phyloP scores from a whole-genome alignment of 2,329 filamentous ascomycete genomes.

The Microsporum ferrugineum region DNA sequence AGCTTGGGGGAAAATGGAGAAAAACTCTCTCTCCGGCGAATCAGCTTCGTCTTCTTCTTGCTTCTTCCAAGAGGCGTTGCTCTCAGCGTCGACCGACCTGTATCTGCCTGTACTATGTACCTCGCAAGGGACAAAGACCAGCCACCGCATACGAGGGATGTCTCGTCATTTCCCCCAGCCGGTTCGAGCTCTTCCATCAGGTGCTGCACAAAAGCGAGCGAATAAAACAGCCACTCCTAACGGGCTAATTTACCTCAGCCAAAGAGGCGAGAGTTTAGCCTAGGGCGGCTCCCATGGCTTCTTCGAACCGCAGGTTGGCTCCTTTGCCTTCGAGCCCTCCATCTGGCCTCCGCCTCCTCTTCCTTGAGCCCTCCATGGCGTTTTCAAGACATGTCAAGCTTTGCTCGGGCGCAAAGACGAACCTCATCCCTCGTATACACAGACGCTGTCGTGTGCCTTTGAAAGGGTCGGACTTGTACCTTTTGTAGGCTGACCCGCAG shows the following conservation, averaged over 20 bases:
- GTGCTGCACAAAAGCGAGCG: neutral
- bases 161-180: too few species aligned
- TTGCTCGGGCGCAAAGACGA: neutral
- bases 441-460: neutral
- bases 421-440: neutral
- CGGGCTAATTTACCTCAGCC: neutral
- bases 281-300: neutral
- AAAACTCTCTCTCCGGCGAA: too few species aligned
- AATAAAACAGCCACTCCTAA: neutral
- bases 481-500: neutral
- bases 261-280: too few species aligned
- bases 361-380: neutral
- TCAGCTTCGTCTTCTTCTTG: too few species aligned
- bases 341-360: neutral
- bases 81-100: too few species aligned
- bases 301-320: too few species aligned
- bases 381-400: neutral
- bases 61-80: too few species aligned
- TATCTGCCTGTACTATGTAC: too few species aligned
- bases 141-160: too few species aligned
- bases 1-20: too few species aligned
- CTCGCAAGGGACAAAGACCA: too few species aligned
- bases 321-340: neutral
- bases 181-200: neutral
- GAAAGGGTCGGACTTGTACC: too few species aligned